Base-by-base conservation (phyloP, 2,329 filamentous ascomycete species). In the Xylariales sp. region DNA sequence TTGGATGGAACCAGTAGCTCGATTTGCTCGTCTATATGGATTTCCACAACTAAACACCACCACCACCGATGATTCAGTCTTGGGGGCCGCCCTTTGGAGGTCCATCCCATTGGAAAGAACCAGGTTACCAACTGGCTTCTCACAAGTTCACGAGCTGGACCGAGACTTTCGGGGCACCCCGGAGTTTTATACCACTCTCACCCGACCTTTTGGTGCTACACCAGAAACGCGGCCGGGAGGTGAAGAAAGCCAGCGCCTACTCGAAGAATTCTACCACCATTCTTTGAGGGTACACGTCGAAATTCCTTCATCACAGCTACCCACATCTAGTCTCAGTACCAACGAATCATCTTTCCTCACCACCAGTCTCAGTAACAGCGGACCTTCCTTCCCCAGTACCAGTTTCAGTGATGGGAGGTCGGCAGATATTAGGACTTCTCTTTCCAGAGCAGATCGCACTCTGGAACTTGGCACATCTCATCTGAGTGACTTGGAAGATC, bases 181-280 rank as follows among this genome's bases (percentile, higher is more conserved):
- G 5, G 63, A 68, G 22, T 78, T 79, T 53, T 72, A n/a, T n/a
- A n/a, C n/a, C n/a, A n/a, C n/a, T n/a, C n/a, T n/a, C n/a, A n/a
- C n/a, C n/a, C n/a, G n/a, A n/a, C n/a, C n/a, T n/a, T n/a, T n/a
- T 2, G 61, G 65, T 3, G 50, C 69, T 10, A 68, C 68, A 5
- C 51, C 60, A 22, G 51, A 55, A 8, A 46, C 51, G 45, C 51
- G 16, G 49, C 54, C 2, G 33, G 46, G n/a, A 14, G 60, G 64
- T 35, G 66, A 68, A 7, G 58, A 57, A 3, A 59, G 47, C 37
- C 48, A 60, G 20, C 57, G 65, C 14, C 47, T 69, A 0, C 61
- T 82, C 3, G 74, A 77, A 3, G 74, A 82, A 43, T 94, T 93
- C 59, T 86, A 88, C 52, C 78, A 93, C 48, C 80, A 91, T 53